Conservation (phyloP, 352 stramenopile species). For the Globisporangium cederbergense region DNA sequence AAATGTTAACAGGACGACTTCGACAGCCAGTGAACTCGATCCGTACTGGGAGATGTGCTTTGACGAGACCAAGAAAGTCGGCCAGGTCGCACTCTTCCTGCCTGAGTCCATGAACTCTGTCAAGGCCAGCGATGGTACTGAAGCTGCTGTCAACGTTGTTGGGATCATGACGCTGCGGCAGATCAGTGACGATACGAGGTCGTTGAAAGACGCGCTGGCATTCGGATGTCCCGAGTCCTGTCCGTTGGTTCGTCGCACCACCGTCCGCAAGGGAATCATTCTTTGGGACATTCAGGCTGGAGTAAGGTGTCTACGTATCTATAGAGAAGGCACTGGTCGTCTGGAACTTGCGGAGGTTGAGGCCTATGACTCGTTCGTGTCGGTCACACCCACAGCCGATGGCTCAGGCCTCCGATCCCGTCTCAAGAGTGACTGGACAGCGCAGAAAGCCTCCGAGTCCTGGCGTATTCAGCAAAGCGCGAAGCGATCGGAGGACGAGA, state of each 20-base stretch:
- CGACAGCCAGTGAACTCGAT: constrained; percentile 29
- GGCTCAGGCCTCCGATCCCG: constrained; percentile 40
- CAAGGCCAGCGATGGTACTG: not conserved
- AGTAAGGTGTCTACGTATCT: constrained; percentile 45
- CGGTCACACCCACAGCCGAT: constrained; percentile 41
- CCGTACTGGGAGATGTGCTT: constrained; percentile 63
- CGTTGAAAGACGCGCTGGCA: constrained; percentile 21
- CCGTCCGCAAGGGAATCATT: constrained; percentile 36
- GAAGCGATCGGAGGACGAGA: constrained; percentile 52
- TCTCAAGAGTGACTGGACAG: constrained; percentile 44
- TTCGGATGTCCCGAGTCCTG: constrained; percentile 47
- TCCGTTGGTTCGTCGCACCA: constrained; percentile 24
- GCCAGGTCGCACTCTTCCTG: constrained; percentile 52
- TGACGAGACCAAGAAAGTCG: constrained; percentile 32
- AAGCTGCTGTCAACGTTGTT: constrained; percentile 21
- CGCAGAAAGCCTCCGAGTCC: constrained; percentile 29
- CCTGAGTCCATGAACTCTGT: constrained; percentile 22
- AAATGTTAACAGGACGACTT: constrained; percentile 16
- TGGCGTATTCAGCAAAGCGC: constrained; percentile 56
- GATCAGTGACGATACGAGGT: constrained; percentile 13
- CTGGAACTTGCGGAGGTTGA: constrained; percentile 51
- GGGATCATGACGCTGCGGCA: constrained; percentile 33
- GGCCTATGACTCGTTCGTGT: constrained; percentile 45
- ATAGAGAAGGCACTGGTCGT: constrained; percentile 30
- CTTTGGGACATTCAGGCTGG: constrained; percentile 48